These are phyloP conservation scores for Blastobotrys robertii DNA, from an alignment of 805 yeast genomes.

Conservation along the genomic window DNA sequence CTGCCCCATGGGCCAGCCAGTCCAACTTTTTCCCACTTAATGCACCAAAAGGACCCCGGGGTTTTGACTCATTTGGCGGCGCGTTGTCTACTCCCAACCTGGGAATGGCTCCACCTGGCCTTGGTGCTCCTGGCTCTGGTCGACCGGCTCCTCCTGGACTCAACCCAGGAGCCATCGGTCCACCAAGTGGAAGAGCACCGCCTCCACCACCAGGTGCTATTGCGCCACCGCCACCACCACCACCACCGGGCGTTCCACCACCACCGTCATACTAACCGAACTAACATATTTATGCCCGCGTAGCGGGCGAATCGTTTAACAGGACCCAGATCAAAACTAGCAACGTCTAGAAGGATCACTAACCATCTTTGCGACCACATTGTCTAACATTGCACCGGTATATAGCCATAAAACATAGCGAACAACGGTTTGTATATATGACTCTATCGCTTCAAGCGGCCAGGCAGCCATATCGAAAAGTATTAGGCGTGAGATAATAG, in stretches of 20 bases:
- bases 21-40: no score
- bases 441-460: neutral
- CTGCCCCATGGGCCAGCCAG: neutral
- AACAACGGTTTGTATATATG: neutral
- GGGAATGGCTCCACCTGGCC: conserved; percentile 4
- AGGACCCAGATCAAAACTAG: no score
- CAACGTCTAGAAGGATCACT: no score
- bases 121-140: conserved; percentile 5
- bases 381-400: no score
- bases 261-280: neutral
- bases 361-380: no score
- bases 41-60: conserved; percentile 2
- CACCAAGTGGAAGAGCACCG: conserved; percentile 12
- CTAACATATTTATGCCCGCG: no score
- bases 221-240: conserved; percentile 5
- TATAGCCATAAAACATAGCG: neutral
- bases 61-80: conserved; percentile 5
- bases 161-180: conserved; percentile 8
- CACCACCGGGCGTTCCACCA: conserved; percentile 1
- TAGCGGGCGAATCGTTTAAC: no score
- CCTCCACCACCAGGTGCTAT: conserved; percentile 18
- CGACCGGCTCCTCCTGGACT: conserved; percentile 15
- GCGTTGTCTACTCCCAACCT: neutral
- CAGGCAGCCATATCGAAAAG: neutral
- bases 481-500: no score